Evolutionary conservation across 2,329 filamentous ascomycete species (phyloP).

Genomic region (Xylariaceae sp.): DNA sequence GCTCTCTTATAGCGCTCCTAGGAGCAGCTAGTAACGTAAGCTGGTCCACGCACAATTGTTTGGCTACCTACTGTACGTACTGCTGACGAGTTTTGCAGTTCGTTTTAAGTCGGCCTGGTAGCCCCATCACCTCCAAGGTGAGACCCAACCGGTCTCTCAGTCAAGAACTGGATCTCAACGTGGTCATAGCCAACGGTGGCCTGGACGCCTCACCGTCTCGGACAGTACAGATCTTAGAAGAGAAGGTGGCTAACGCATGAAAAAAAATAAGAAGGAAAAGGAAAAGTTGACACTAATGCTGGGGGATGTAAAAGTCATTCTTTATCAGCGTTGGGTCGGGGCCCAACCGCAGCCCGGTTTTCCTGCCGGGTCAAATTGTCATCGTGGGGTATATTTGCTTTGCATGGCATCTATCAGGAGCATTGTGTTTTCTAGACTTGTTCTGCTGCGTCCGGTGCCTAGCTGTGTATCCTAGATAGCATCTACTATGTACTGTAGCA

Average conservation of each 20-base stretch:
- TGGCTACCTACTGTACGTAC: not conserved
- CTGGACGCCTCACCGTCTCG: slow-evolving; percentile 24
- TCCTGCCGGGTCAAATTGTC: not conserved
- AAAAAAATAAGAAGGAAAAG: not conserved
- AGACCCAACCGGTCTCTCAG: slow-evolving; percentile 48
- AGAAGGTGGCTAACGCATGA: slow-evolving; percentile 38
- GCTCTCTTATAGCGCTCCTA: slow-evolving; percentile 78
- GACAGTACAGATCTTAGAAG: slow-evolving; percentile 38
- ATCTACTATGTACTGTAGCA: no score
- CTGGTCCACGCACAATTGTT: slow-evolving; percentile 22
- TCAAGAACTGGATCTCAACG: slow-evolving; percentile 37
- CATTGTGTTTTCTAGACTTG: not conserved
- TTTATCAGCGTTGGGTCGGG: slow-evolving; percentile 1
- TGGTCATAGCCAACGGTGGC: slow-evolving; percentile 27
- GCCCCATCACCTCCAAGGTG: slow-evolving; percentile 60
- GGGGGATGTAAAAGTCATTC: slow-evolving; percentile 10
- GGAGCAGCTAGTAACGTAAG: slow-evolving; percentile 82
- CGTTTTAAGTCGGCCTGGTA: slow-evolving; percentile 64
- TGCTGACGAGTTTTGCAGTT: slow-evolving; percentile 50
- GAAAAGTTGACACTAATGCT: slow-evolving; percentile 1
- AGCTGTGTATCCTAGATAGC: not conserved
- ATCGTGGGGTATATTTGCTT: not conserved
- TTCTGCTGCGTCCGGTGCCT: not conserved
- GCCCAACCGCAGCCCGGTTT: not conserved
- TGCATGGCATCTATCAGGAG: not conserved